Base-by-base conservation (phyloP, 2,329 filamentous ascomycete species). In the Phyllosticta paracitricarpa region DNA sequence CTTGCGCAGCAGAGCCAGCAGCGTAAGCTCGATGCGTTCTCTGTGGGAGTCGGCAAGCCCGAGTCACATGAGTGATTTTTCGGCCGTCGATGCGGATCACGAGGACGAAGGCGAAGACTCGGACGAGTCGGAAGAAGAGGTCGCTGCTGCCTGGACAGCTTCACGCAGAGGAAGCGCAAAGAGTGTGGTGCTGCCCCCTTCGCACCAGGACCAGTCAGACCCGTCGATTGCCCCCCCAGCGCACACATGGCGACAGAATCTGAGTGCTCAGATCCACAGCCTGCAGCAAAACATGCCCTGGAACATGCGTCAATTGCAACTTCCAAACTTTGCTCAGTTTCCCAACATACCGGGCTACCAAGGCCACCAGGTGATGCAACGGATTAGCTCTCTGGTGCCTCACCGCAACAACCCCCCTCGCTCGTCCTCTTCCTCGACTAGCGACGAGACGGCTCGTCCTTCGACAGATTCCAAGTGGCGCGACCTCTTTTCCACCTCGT, bases 371-470 rank as follows among this genome's bases (percentile, higher is more conserved):
- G 84, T 89, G 72, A 84, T 89, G 76, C 85, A 87, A 64, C 83
- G 87, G 58, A 86, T 91, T 65, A 88, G 85, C 63, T 86, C 87
- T 55, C 75, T 91, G 35, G 85, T 91, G 66, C 87, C 88, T n/a
- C 82, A 86, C 64, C 83, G 85, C 68, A 77, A 77, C 68, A 77
- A 77, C 58, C 76, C 75, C 25, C 71, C 77, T 35, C 77, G 81
- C 9, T 59, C 59, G 3, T 40, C 63, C 1, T 51, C 60, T 4
- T 57, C 57, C 19, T 54, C 59, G 22, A 25, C 51, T 10, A 40
- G 40, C 51, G 57, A 62, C 30, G 61, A 58, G 56, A 81, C 84
- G 4, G 81, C 75, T 22, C 54, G 26, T 19, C 59, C 60, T 24
- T 22, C 51, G 17, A n/a, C 30, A 17, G 59, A 64, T 10, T 61